Evolutionary conservation across 495 filamentous ascomycete species (phyloP).

Genomic region (Beverwykella pulmonaria): DNA sequence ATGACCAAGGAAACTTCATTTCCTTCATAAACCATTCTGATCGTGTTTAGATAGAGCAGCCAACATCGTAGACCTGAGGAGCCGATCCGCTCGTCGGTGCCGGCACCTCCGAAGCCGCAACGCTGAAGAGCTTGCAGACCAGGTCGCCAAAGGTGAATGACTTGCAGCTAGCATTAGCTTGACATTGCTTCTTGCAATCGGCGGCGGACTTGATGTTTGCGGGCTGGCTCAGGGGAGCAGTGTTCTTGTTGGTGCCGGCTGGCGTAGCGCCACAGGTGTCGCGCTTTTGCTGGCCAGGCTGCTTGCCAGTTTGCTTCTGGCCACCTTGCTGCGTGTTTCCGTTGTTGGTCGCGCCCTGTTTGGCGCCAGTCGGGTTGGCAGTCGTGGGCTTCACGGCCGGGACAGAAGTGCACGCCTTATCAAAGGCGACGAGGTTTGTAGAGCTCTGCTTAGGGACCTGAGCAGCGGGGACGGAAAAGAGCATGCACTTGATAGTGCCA

Average conservation of each 20-base stretch:
- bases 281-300: neutral
- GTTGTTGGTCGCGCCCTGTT: slow-evolving; percentile 4
- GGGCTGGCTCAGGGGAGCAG: neutral
- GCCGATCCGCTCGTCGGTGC: neutral
- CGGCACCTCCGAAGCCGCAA: slow-evolving; percentile 8
- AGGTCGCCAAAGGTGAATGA: slow-evolving; percentile 5
- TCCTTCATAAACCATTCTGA: neutral
- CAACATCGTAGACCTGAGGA: slow-evolving; percentile 10
- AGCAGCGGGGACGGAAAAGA: slow-evolving; percentile 2
- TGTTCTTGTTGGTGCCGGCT: neutral
- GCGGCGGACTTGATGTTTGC: slow-evolving; percentile 11
- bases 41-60: neutral
- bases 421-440: slow-evolving; percentile 9
- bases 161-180: slow-evolving; percentile 1
- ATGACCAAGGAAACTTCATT: neutral
- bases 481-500: slow-evolving; percentile 4
- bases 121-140: slow-evolving; percentile 14
- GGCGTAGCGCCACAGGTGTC: slow-evolving; percentile 11
- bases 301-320: neutral
- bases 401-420: slow-evolving; percentile 18
- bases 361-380: slow-evolving; percentile 16
- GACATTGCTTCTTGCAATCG: neutral
- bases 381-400: slow-evolving; percentile 8
- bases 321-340: too few species aligned
- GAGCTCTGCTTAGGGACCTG: neutral